Base-by-base conservation (phyloP, 768 basidiomycete genomes). In the Trametes villosa region DNA sequence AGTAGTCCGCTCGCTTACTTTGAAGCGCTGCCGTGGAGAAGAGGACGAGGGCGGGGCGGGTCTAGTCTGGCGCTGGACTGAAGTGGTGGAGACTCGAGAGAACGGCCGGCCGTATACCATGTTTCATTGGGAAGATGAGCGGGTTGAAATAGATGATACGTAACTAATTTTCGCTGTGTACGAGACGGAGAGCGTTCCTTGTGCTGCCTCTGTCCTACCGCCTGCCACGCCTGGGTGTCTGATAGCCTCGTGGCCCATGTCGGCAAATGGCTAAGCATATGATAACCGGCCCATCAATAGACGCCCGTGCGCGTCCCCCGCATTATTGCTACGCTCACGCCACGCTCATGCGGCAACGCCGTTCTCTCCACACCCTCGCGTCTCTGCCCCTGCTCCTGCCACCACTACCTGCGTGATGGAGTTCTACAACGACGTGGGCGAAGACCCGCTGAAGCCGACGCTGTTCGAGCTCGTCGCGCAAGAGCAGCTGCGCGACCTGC, bases 391-490 rank as follows among this genome's bases (percentile, higher is more conserved):
- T n/a, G n/a, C n/a, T n/a, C n/a, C n/a, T n/a, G n/a, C 4, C 18
- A 17, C 48, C 29, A 24, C 49, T 27, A 2, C 7, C 36, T 49
- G 24, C 18, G n/a, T 4, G 27, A 93, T 93, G 91, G 88, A 93
- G 71, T 92, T 92, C 78, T 90, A 89, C 76, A 88, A 88, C 67
- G 87, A 90, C 67, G 77, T 86, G 8, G 90, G 89, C 30, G 80
- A 82, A 9, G 88, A 92, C 69, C 82, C 89, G 24, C 75, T 86
- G 47, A 89, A 89, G 63, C 91, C 91, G 2, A 91, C 91, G 12
- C 75, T 97, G 15, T 98, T 96, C 68, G 96, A 98, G 71, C 84
- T 98, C 12, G 80, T 97, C 38, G 94, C 94, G 8, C 92, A 97
- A 73, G 96, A 97, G 66, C 95, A 98, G 71, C 84, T 98, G 20